Conservation (phyloP, 495 filamentous ascomycete genomes). For the Aspergillus incahuasiensis region DNA sequence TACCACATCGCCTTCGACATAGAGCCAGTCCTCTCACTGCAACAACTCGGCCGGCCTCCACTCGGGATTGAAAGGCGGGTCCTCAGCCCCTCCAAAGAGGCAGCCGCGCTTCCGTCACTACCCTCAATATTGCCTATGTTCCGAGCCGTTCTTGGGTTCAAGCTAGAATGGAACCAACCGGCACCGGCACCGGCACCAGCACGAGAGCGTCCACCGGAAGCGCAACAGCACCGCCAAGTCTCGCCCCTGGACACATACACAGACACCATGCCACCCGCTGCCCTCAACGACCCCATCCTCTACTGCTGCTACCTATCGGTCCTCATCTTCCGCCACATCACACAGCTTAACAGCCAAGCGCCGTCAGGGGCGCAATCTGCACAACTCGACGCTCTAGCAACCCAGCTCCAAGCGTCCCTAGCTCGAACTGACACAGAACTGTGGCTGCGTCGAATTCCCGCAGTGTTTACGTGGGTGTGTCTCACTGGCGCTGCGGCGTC, state of each 20-base stretch:
- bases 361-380: background rate
- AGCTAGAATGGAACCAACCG: background rate
- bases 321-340: background rate
- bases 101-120: background rate
- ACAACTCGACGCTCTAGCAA: background rate
- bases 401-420: background rate
- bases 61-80: background rate
- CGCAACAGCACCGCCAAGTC: too few species aligned
- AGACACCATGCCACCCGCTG: background rate
- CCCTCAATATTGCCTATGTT: background rate
- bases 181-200: too few species aligned
- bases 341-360: background rate
- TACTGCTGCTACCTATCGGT: constrained; percentile 5
- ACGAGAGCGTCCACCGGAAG: background rate
- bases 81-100: background rate
- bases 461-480: background rate
- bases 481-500: background rate
- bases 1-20: constrained; percentile 5
- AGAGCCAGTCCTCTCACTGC: background rate
- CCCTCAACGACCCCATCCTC: background rate
- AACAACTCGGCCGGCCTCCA: background rate
- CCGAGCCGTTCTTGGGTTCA: background rate
- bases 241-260: background rate
- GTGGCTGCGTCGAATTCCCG: constrained; percentile 1
- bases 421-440: background rate